A percentile compares a stretch with the other conserved stretches of the same genome.
Conservation (phyloP, 352 stramenopile species). For the Phytophthora hibernalis region DNA sequence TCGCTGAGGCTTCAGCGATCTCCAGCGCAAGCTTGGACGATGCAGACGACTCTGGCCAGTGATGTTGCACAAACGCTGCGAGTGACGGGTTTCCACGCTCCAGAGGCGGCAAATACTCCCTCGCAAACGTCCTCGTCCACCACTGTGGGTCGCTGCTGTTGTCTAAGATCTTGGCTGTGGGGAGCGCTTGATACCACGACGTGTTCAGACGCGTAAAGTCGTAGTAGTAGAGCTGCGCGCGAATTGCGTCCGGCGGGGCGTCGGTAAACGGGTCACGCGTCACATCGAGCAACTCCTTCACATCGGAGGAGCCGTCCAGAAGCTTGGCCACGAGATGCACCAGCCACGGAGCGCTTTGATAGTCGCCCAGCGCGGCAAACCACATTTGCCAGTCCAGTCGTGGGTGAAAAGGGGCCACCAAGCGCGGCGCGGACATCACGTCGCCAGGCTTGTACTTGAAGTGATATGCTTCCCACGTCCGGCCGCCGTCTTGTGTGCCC, state of each 20-base stretch:
- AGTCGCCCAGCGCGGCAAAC: conserved; percentile 88
- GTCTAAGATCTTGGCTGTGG: conserved; percentile 39
- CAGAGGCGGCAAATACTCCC: conserved; percentile 52
- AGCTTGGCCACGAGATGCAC: conserved; percentile 89
- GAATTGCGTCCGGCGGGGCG: conserved; percentile 50
- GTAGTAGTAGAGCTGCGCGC: conserved; percentile 84
- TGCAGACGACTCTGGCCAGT: conserved; percentile 28
- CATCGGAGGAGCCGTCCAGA: conserved; percentile 60
- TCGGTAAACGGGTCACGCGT: conserved; percentile 55
- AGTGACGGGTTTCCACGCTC: conserved; percentile 56
- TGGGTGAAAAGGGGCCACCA: conserved; percentile 61
- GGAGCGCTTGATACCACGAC: conserved; percentile 57
- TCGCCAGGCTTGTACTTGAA: conserved; percentile 91
- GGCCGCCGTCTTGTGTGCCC: conserved; percentile 55
- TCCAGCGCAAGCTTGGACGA: background rate
- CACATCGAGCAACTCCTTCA: conserved; percentile 77
- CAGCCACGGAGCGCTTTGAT: conserved; percentile 88
- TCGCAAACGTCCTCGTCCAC: conserved; percentile 52
- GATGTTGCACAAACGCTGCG: conserved; percentile 49
- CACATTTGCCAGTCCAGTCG: conserved; percentile 95
- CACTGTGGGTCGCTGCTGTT: conserved; percentile 39
- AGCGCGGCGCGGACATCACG: conserved; percentile 35
- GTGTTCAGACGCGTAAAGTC: conserved; percentile 84
- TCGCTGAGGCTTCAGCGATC: background rate
- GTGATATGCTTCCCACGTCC: conserved; percentile 77